Conservation (phyloP, 768 basidiomycete genomes). For the Collybia mongolica region DNA sequence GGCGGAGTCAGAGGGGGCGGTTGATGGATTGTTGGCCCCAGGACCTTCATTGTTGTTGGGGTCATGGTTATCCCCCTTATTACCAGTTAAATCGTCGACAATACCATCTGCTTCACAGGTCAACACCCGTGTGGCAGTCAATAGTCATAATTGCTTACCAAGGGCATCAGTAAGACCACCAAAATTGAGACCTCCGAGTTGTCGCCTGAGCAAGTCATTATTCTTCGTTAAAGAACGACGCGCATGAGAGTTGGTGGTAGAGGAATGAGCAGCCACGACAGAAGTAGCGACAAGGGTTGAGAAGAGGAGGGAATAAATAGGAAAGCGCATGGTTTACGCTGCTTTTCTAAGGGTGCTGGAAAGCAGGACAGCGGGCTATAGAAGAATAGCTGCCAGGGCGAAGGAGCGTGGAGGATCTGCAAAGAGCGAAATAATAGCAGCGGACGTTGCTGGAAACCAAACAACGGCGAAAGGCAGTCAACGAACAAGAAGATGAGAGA, state of each 20-base stretch:
- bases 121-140: not conserved
- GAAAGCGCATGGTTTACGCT: constrained; percentile 25
- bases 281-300: constrained; percentile 23
- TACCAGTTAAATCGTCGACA: not conserved
- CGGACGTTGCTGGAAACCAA: too few relatives aligned
- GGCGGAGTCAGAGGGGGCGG: not conserved
- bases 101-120: not conserved
- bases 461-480: not conserved
- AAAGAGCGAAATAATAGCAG: not conserved
- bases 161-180: not conserved
- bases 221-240: constrained; percentile 29
- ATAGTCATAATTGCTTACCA: not conserved
- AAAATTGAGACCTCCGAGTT: not conserved
- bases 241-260: constrained; percentile 28
- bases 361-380: constrained; percentile 11
- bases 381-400: constrained; percentile 8
- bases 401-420: constrained; percentile 15
- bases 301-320: constrained; percentile 26
- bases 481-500: not conserved
- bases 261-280: constrained; percentile 38
- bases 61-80: not conserved
- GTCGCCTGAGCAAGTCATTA: constrained; percentile 13
- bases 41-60: not conserved
- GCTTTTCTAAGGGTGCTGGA: constrained; percentile 7
- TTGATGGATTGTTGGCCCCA: not conserved